Conservation (phyloP, 495 filamentous ascomycete species). For the Hypoxylon crocopeplum region DNA sequence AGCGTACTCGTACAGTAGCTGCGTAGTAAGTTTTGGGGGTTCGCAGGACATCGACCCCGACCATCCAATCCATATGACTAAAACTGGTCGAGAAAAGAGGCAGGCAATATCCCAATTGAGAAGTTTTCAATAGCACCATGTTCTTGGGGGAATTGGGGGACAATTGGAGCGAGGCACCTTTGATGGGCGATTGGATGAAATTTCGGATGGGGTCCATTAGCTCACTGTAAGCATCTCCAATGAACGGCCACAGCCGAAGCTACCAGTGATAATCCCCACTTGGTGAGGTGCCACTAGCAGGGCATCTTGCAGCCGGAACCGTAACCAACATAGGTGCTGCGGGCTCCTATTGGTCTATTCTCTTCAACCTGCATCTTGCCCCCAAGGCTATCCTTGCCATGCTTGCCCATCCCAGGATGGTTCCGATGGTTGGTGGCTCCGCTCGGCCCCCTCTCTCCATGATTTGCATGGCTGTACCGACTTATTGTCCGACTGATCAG, state of each 20-base stretch:
- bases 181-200: conserved; percentile 17
- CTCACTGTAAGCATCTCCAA: conserved; percentile 24
- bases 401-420: neutral
- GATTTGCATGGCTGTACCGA: conserved; percentile 24
- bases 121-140: neutral
- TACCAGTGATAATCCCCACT: conserved; percentile 14
- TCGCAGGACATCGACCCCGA: neutral
- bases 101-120: neutral
- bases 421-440: conserved; percentile 4
- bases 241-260: conserved; percentile 30
- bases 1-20: no score
- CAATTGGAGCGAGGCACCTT: conserved; percentile 9
- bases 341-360: conserved; percentile 13
- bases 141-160: conserved; percentile 16
- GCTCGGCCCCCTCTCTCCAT: conserved; percentile 20
- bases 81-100: neutral
- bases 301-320: conserved; percentile 28
- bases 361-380: conserved; percentile 22
- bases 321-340: conserved; percentile 19
- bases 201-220: neutral
- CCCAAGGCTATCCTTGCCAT: conserved; percentile 4
- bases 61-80: no score
- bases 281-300: conserved; percentile 13
- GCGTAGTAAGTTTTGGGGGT: conserved; percentile 22
- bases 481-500: conserved; percentile 10